Evolutionary conservation across 768 basidiomycete genomes (phyloP), one percentile per base, ranked within the genome.

Genomic region (Lyophyllum shimeji): DNA sequence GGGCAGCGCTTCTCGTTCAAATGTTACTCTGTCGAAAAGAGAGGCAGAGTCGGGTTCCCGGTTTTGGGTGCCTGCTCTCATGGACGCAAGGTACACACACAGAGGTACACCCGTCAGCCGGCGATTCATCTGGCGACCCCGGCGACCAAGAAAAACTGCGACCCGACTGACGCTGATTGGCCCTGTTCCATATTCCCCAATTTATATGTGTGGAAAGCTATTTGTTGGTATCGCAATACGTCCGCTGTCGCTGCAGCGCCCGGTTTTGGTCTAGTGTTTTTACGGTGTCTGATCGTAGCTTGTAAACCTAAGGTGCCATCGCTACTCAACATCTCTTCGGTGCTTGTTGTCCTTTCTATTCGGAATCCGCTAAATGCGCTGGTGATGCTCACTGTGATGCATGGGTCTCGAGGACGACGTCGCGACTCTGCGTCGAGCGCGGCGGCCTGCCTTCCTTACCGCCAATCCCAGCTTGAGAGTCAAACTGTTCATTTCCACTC

Each of bases 281-380:
- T 49, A 56, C 31, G 55, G 55, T 42, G 45, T 33, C 17, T 52
- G 55, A 56, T 56, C 49, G 42, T 56, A 25, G 42, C 31, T 11
- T 37, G 15, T 29, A 34, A n/a, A 51, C 17, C 48, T 43, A 24
- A 40, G 33, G 11, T 50, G 33, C 27, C 45, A 52, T 52, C 50
- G 15, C 43, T 34, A n/a, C 34, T 27, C 31, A 46, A 5, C 54
- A 44, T 48, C 23, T 52, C 34, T 31, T 52, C 45, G 37, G 17
- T 15, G 8, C 29, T 44, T 17, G 37, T 49, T 25, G 20, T 33
- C 56, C 56, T 52, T 57, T 48, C 51, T 27, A 24, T 23, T 40
- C 56, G 56, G 51, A 57, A 18, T 27, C 25, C 31, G 48, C 51
- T 21, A 50, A 45, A 55, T 50, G 53, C 52, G 21, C 43, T 39